These are phyloP conservation scores for Boletus tomentosulus DNA, from an alignment of 768 basidiomycete species.

Conservation along the genomic window DNA sequence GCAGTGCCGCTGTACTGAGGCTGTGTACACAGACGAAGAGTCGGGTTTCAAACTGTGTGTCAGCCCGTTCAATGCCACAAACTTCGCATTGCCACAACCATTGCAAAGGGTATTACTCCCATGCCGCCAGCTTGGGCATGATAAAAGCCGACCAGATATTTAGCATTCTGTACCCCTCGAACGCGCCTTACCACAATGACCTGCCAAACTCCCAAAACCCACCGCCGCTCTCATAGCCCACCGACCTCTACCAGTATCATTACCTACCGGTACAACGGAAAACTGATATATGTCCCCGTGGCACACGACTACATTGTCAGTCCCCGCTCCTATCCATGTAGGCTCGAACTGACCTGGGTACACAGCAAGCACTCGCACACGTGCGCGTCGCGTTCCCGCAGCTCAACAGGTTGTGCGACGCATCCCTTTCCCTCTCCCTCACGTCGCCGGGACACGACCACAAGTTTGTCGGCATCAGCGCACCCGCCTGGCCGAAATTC, in stretches of 20 bases:
- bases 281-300: slow-evolving; percentile 51
- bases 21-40: too few relatives aligned
- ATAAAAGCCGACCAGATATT: not conserved
- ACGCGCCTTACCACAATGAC: not conserved
- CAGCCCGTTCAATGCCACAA: too few relatives aligned
- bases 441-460: slow-evolving; percentile 31
- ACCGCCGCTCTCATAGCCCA: not conserved
- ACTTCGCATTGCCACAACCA: too few relatives aligned
- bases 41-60: too few relatives aligned
- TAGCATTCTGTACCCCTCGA: not conserved
- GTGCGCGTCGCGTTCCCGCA: slow-evolving; percentile 48
- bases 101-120: too few relatives aligned
- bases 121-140: too few relatives aligned
- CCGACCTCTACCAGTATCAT: slow-evolving; percentile 35
- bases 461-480: slow-evolving; percentile 46
- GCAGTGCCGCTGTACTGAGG: too few relatives aligned
- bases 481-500: slow-evolving; percentile 46
- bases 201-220: not conserved
- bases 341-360: not conserved
- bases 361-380: slow-evolving; percentile 46
- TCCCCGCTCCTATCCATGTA: not conserved
- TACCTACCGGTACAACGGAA: slow-evolving; percentile 42
- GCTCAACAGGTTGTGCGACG: slow-evolving; percentile 35
- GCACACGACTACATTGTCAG: slow-evolving; percentile 42
- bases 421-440: slow-evolving; percentile 44